A percentile compares a stretch with the other conserved stretches of the same genome.
phyloP scores from a whole-genome alignment of 352 stramenopile species.

The Phytophthora citrophthora region DNA sequence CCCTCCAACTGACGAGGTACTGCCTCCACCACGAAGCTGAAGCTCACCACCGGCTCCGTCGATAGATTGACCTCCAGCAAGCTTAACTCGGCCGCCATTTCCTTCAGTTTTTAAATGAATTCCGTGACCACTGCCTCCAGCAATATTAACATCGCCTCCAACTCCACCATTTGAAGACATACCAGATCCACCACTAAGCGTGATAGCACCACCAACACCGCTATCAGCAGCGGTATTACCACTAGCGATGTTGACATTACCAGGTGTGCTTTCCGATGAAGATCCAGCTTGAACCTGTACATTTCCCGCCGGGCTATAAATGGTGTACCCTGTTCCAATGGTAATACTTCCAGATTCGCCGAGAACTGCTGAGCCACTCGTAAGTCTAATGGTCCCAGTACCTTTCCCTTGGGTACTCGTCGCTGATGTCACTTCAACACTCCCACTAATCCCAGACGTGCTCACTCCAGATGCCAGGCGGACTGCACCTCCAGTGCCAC shows the following conservation, averaged over 20 bases:
- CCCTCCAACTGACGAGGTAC: constrained; percentile 54
- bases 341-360: constrained; percentile 36
- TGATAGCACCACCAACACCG: constrained; percentile 39
- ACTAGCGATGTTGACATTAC: constrained; percentile 42
- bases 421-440: constrained; percentile 31
- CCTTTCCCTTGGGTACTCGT: constrained; percentile 18
- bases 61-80: constrained; percentile 47
- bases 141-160: constrained; percentile 49
- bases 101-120: constrained; percentile 45
- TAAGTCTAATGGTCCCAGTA: constrained; percentile 38
- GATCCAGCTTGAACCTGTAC: constrained; percentile 41
- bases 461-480: constrained; percentile 44
- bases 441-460: constrained; percentile 34
- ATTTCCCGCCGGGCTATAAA: constrained; percentile 27
- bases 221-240: constrained; percentile 38
- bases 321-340: constrained; percentile 35
- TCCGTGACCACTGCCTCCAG: constrained; percentile 42
- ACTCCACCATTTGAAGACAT: constrained; percentile 53
- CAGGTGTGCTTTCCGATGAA: constrained; percentile 33
- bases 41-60: constrained; percentile 46
- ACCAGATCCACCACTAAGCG: constrained; percentile 49
- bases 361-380: constrained; percentile 31
- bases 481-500: constrained; percentile 47
- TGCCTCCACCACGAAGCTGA: constrained; percentile 41
- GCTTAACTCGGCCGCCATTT: constrained; percentile 36